phyloP scores from a whole-genome alignment of 768 basidiomycete genomes.

The Suillus lakei region DNA sequence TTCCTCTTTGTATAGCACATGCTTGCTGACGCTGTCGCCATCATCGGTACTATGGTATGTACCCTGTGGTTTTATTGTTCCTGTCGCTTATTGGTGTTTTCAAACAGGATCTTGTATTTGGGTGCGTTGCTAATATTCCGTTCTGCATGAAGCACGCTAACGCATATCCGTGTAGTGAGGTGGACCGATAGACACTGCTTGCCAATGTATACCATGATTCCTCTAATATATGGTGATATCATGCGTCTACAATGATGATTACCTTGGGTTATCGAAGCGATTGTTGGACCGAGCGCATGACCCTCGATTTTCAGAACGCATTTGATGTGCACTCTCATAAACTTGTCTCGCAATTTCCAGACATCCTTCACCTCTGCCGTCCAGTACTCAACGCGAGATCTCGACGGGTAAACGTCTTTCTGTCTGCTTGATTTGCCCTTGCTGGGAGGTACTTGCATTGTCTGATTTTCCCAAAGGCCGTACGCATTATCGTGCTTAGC shows the following conservation, averaged over 20 bases:
- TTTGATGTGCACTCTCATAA: background rate
- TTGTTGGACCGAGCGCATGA: background rate
- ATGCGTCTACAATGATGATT: background rate
- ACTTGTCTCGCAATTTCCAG: background rate
- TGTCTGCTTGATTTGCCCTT: too few relatives aligned
- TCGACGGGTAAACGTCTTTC: too few relatives aligned
- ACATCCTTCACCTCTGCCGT: conserved; percentile 13
- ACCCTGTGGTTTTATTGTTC: conserved; percentile 9
- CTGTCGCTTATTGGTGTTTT: conserved; percentile 15
- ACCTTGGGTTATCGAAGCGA: background rate
- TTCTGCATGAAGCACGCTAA: background rate
- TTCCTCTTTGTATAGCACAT: conserved; percentile 61
- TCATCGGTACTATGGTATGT: conserved; percentile 96
- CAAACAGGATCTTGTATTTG: conserved; percentile 85
- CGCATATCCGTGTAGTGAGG: conserved; percentile 25
- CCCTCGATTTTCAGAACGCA: background rate
- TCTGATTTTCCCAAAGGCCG: too few relatives aligned
- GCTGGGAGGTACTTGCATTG: too few relatives aligned
- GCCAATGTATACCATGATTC: background rate
- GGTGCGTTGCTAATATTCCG: conserved; percentile 56
- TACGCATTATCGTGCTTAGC: too few relatives aligned
- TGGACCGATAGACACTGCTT: conserved; percentile 35
- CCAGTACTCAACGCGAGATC: background rate
- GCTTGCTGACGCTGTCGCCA: conserved; percentile 93
- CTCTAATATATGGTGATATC: background rate